Evolutionary conservation across 1,284 basidiomycete genomes (phyloP).

Genomic region (Boletus putidus): DNA sequence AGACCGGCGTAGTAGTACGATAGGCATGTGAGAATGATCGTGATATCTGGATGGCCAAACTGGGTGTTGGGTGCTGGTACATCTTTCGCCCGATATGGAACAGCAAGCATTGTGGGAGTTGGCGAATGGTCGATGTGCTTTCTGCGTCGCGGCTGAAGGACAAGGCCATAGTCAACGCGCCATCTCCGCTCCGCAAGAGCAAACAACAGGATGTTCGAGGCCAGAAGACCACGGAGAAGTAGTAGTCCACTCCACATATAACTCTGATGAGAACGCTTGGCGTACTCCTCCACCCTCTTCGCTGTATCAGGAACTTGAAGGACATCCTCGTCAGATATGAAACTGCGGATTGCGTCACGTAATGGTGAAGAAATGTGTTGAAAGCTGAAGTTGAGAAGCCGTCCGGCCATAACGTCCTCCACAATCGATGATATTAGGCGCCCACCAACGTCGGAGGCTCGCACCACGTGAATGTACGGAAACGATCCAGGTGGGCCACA

Average conservation of each 20-base stretch:
- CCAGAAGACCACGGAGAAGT: not conserved
- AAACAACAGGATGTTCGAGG: not conserved
- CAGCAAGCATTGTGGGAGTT: not conserved
- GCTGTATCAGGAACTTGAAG: not conserved
- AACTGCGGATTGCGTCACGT: not conserved
- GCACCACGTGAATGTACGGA: not conserved
- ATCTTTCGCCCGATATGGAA: not conserved
- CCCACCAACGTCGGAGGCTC: not conserved
- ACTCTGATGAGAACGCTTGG: not conserved
- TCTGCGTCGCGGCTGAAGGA: no score
- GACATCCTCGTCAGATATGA: not conserved
- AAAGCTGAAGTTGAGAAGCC: not conserved
- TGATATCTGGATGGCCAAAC: not conserved
- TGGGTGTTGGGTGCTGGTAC: not conserved
- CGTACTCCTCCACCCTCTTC: not conserved
- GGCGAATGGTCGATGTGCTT: no score
- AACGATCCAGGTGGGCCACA: not conserved
- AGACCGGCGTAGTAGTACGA: not conserved
- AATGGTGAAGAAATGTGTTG: not conserved
- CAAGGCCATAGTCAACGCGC: not conserved
- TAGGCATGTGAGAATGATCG: not conserved
- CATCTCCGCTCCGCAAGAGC: not conserved
- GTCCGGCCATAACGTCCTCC: not conserved
- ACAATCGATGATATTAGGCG: not conserved
- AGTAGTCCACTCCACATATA: not conserved